phyloP scores from a whole-genome alignment of 305 asterid species.

The Solanum hybrid region DNA sequence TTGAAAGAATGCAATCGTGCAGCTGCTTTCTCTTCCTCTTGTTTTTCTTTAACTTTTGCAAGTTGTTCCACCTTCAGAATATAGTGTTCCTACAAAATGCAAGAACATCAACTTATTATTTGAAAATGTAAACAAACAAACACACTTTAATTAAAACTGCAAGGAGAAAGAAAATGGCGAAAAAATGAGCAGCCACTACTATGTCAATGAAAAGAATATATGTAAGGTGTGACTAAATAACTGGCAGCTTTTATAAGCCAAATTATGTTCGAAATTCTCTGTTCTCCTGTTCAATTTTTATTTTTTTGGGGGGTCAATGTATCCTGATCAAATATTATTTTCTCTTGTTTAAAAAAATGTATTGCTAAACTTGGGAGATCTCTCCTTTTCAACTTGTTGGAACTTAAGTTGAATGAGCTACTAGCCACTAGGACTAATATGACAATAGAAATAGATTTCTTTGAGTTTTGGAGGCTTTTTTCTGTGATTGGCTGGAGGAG shows the following conservation, averaged over 20 bases:
- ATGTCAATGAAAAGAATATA: background rate
- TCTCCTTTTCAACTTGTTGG: background rate
- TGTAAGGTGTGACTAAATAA: background rate
- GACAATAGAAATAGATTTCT: background rate
- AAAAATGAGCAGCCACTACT: background rate
- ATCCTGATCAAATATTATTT: background rate
- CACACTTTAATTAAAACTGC: background rate
- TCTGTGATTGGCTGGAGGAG: background rate
- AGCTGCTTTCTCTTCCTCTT: constrained; percentile 63
- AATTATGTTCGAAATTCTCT: background rate
- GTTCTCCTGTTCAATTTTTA: background rate
- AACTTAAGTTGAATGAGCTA: background rate
- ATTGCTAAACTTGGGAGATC: background rate
- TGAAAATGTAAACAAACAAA: background rate
- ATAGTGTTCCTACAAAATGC: constrained; percentile 50
- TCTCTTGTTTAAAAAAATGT: background rate
- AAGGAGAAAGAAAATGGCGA: background rate
- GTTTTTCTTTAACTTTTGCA: constrained; percentile 68
- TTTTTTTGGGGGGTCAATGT: background rate
- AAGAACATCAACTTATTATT: background rate
- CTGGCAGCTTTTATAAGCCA: background rate
- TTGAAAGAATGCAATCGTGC: constrained; percentile 74
- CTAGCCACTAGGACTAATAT: background rate
- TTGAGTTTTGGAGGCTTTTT: background rate
- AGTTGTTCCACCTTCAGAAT: constrained; percentile 65